phyloP scores from a whole-genome alignment of 371 early-diverging fungal genomes.

The Circinella minor region DNA sequence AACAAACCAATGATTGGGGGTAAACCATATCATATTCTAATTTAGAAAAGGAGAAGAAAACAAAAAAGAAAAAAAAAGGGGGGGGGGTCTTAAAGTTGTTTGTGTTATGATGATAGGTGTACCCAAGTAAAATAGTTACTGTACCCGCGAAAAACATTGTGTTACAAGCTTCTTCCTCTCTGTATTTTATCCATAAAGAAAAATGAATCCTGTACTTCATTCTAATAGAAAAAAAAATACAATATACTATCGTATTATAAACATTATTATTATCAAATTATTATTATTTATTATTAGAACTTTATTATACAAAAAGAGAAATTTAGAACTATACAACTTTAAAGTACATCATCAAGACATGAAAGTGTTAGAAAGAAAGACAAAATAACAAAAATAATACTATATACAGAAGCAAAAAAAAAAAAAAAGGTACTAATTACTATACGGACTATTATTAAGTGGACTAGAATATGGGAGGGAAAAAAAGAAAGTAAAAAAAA shows the following conservation, averaged over 20 bases:
- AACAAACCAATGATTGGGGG: constrained; percentile 10
- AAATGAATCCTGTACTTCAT: too few relatives aligned
- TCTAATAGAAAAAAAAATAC: too few relatives aligned
- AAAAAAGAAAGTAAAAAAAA: background rate
- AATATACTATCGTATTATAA: too few relatives aligned
- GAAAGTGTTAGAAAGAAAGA: background rate
- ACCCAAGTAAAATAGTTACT: background rate
- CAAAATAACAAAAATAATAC: background rate
- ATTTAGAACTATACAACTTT: background rate
- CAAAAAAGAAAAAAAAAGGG: background rate
- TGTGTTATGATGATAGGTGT: background rate
- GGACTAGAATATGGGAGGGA: too few relatives aligned
- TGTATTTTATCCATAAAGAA: background rate
- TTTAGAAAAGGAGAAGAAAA: too few relatives aligned
- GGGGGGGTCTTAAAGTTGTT: background rate
- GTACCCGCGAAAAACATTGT: constrained; percentile 4
- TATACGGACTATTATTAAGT: too few relatives aligned
- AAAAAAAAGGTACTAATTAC: too few relatives aligned
- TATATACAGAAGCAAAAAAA: background rate
- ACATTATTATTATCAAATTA: background rate
- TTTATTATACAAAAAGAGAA: constrained; percentile 9
- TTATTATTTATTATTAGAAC: constrained; percentile 3
- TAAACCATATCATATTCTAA: background rate
- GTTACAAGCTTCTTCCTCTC: background rate
- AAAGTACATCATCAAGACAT: background rate